Percentiles rank a stretch among this genome's conserved stretches.
Conservation (phyloP, 2,329 filamentous ascomycete genomes). For the Daldinia sp. region DNA sequence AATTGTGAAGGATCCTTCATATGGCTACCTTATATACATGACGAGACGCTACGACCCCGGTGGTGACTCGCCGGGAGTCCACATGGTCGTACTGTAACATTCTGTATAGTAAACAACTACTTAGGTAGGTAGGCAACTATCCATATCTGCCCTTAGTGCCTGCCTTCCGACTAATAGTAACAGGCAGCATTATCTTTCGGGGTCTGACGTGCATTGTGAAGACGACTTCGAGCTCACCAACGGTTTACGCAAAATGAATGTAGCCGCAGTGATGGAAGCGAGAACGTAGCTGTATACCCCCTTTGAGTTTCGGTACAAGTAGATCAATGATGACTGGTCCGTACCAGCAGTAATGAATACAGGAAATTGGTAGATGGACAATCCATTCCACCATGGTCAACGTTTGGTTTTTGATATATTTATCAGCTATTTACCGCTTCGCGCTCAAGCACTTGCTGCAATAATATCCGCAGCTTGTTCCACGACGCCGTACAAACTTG, state of each 20-base stretch:
- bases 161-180: conserved; percentile 39
- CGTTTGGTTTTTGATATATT: too few species aligned
- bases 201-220: conserved; percentile 17
- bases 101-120: too few species aligned
- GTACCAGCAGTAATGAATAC: too few species aligned
- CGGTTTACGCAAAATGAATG: conserved; percentile 9
- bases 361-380: too few species aligned
- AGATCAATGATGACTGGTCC: too few species aligned
- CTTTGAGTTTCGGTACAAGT: too few species aligned
- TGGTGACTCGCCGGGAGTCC: conserved; percentile 28
- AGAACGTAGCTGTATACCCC: neutral
- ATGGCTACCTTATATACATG: too few species aligned
- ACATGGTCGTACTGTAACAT: too few species aligned
- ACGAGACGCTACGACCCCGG: too few species aligned
- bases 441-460: conserved; percentile 11
- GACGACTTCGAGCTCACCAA: conserved; percentile 28
- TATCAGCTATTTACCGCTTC: neutral
- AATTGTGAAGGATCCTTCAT: too few species aligned
- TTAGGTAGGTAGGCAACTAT: too few species aligned
- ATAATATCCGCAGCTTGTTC: conserved; percentile 71
- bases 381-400: too few species aligned
- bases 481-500: conserved; percentile 66
- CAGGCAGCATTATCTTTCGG: conserved; percentile 13
- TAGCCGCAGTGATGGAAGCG: neutral
- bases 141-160: conserved; percentile 30